Evolutionary conservation across 306 rosid species (phyloP).

Genomic region (Prosopis cineraria): DNA sequence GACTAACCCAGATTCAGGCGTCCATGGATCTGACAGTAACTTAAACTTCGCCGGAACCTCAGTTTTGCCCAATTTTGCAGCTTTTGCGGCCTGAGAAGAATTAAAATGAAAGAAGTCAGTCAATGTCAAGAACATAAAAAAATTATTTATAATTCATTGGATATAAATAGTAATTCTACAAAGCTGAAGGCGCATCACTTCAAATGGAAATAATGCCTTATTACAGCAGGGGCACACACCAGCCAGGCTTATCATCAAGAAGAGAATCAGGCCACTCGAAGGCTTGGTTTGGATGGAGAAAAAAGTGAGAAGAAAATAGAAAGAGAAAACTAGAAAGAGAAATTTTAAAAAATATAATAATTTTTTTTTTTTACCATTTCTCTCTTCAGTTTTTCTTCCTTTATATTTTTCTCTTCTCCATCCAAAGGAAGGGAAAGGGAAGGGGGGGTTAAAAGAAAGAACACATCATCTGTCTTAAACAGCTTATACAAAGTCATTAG

Average conservation of each 20-base stretch:
- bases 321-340: no score
- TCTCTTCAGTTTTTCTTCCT: no score
- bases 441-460: no score
- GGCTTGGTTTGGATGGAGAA: no score
- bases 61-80: constrained; percentile 66
- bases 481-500: no score
- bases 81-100: constrained; percentile 64
- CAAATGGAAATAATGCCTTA: background rate
- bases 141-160: background rate
- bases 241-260: background rate
- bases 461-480: no score
- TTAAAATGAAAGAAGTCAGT: background rate
- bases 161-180: background rate
- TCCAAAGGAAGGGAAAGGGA: no score
- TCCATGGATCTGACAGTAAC: constrained; percentile 79
- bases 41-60: constrained; percentile 79
- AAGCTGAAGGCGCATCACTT: background rate
- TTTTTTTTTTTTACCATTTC: no score
- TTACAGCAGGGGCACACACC: background rate
- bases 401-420: no score
- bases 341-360: no score
- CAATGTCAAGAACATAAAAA: background rate
- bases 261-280: no score
- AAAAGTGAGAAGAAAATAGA: no score
- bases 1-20: constrained; percentile 90